A percentile compares a stretch with the other conserved stretches of the same genome.
These are phyloP conservation scores for Erysimum cheiri DNA, from an alignment of 441 rosid species.

Conservation along the genomic window DNA sequence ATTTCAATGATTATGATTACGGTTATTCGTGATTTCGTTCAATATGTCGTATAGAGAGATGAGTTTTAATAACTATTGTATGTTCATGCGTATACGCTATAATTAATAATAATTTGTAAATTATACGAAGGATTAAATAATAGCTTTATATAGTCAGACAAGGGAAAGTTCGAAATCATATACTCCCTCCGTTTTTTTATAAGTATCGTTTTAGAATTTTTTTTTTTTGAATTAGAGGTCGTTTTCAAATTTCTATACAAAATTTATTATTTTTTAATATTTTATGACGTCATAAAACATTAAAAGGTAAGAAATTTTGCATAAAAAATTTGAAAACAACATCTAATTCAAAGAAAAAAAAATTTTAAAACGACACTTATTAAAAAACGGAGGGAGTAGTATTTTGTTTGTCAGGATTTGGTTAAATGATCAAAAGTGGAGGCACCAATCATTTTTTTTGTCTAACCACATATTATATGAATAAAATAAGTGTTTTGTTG, in stretches of 20 bases:
- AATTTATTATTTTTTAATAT: no score
- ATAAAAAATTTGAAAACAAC: no score
- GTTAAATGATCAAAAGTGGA: slow-evolving; percentile 13
- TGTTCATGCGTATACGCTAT: slow-evolving; percentile 34
- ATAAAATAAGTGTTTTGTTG: slow-evolving; percentile 4
- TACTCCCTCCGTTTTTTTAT: no score
- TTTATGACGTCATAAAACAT: no score
- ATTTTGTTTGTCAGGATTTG: neutral
- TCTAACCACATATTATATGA: slow-evolving; percentile 9
- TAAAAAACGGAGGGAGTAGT: no score
- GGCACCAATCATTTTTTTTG: slow-evolving; percentile 19
- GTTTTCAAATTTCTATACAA: no score
- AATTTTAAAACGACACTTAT: no score
- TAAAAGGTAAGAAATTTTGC: no score
- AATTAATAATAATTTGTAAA: neutral
- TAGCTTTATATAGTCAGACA: neutral
- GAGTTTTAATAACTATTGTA: neutral
- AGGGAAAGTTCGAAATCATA: neutral
- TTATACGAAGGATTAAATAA: slow-evolving; percentile 1
- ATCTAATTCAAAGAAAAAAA: no score
- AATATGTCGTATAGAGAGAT: neutral
- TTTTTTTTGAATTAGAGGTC: no score
- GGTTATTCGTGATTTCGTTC: neutral
- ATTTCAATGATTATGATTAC: no score
- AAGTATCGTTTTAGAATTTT: no score